Conservation (phyloP, 2,329 filamentous ascomycete genomes). For the Claviceps africana region DNA sequence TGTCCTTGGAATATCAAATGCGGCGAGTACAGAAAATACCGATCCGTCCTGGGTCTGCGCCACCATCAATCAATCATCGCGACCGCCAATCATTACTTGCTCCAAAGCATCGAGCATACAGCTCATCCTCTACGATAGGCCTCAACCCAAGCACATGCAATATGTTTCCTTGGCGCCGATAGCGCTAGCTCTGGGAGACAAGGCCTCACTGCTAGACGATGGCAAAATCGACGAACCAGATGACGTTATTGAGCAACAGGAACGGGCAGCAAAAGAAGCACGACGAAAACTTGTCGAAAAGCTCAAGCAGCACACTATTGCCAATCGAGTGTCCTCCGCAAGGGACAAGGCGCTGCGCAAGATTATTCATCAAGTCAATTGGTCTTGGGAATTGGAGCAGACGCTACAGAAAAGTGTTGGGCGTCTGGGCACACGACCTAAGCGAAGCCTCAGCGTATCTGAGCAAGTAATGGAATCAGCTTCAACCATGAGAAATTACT, state of each 20-base stretch:
- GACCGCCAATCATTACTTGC: slow-evolving; percentile 60
- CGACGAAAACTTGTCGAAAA: slow-evolving; percentile 66
- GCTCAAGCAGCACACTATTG: slow-evolving; percentile 73
- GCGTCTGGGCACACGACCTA: slow-evolving; percentile 67
- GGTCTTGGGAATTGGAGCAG: slow-evolving; percentile 77
- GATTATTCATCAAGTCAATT: slow-evolving; percentile 91
- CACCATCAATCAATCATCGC: slow-evolving; percentile 34
- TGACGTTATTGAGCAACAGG: slow-evolving; percentile 56
- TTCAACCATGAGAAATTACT: slow-evolving; percentile 65
- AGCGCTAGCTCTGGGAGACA: slow-evolving; percentile 69
- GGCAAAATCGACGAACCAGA: slow-evolving; percentile 40
- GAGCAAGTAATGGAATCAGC: slow-evolving; percentile 92
- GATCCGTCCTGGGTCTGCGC: slow-evolving; percentile 59
- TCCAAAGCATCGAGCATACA: slow-evolving; percentile 62
- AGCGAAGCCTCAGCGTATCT: slow-evolving; percentile 79
- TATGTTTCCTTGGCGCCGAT: slow-evolving; percentile 90
- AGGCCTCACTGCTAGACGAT: slow-evolving; percentile 31
- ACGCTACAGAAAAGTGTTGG: slow-evolving; percentile 80
- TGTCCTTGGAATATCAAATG: slow-evolving; percentile 74
- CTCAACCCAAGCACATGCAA: slow-evolving; percentile 79
- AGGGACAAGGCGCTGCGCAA: slow-evolving; percentile 70
- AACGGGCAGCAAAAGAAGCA: slow-evolving; percentile 41
- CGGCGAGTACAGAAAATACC: slow-evolving; percentile 30
- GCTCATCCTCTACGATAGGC: slow-evolving; percentile 77
- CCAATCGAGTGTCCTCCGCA: slow-evolving; percentile 58